These are phyloP conservation scores for Aspergillus haitiensis DNA, from an alignment of 495 filamentous ascomycete genomes.

Conservation along the genomic window DNA sequence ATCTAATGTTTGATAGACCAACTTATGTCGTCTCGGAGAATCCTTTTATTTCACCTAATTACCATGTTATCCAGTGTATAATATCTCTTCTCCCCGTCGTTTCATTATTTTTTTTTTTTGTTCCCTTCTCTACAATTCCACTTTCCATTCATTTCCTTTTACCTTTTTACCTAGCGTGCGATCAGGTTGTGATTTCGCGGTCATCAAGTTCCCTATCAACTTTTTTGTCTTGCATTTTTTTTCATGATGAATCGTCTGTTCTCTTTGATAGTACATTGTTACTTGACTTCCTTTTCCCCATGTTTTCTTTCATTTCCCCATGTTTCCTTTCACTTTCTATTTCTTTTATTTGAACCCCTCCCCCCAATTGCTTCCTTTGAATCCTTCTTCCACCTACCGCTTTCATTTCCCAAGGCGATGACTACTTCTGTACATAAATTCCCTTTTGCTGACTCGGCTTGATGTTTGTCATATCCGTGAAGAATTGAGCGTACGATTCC, in stretches of 20 bases:
- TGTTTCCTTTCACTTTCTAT: conserved; percentile 13
- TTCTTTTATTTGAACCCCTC: neutral
- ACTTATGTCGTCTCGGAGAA: conserved; percentile 37
- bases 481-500: conserved; percentile 23
- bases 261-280: conserved; percentile 27
- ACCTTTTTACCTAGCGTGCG: neutral
- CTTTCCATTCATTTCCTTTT: neutral
- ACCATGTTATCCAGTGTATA: conserved; percentile 30
- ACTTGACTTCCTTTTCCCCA: conserved; percentile 11
- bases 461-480: conserved; percentile 19
- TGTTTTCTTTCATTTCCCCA: conserved; percentile 14
- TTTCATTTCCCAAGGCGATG: neutral
- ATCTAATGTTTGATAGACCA: conserved; percentile 46
- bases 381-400: too few relatives aligned
- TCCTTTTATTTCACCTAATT: conserved; percentile 15
- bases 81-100: conserved; percentile 22
- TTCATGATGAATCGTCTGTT: conserved; percentile 12
- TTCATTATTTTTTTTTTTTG: conserved; percentile 20
- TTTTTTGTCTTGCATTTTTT: conserved; percentile 21
- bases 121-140: neutral
- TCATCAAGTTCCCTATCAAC: conserved; percentile 26
- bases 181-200: conserved; percentile 27
- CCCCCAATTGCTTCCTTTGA: too few relatives aligned
- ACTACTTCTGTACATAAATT: conserved; percentile 20
- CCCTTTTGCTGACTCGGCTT: conserved; percentile 13